These are phyloP conservation scores for Fusarium camptoceras DNA, from an alignment of 2,329 filamentous ascomycete species.

Conservation along the genomic window DNA sequence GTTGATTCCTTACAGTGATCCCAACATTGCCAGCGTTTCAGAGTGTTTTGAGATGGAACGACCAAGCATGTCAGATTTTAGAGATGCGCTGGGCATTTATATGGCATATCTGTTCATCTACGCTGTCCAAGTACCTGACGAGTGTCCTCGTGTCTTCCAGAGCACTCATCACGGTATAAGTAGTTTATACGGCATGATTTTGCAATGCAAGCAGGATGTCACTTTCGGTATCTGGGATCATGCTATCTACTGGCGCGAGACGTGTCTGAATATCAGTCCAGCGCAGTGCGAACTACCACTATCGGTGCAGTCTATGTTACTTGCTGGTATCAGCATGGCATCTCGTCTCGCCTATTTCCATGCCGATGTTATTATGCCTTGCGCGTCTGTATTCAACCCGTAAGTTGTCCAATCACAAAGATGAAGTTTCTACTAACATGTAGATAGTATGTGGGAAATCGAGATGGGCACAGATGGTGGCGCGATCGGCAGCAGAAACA, in stretches of 20 bases:
- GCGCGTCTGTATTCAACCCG: constrained; percentile 39
- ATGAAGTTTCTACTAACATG: neutral
- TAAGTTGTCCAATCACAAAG: neutral
- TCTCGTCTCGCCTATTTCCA: constrained; percentile 39
- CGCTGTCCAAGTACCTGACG: constrained; percentile 26
- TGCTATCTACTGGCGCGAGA: constrained; percentile 38
- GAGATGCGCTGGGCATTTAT: constrained; percentile 26
- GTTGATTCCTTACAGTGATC: constrained; percentile 27
- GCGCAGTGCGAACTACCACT: constrained; percentile 34
- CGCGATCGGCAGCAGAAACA: constrained; percentile 22
- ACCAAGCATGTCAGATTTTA: constrained; percentile 30
- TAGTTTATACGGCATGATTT: constrained; percentile 31
- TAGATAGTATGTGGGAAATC: constrained; percentile 32
- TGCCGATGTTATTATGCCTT: constrained; percentile 39
- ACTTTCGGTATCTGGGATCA: constrained; percentile 41
- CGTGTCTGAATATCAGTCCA: constrained; percentile 35
- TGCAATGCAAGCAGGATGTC: constrained; percentile 32
- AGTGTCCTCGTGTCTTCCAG: constrained; percentile 36
- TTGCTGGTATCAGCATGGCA: constrained; percentile 33
- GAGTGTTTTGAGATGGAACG: constrained; percentile 35
- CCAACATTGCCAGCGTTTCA: constrained; percentile 23
- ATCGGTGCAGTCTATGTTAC: constrained; percentile 34
- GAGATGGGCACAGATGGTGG: constrained; percentile 37
- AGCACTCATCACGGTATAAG: constrained; percentile 40
- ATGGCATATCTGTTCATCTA: constrained; percentile 38